A percentile compares a stretch with the other conserved stretches of the same genome.
Evolutionary conservation across 129 eudicot species (phyloP).

Genomic region (Cynara cardunculus): DNA sequence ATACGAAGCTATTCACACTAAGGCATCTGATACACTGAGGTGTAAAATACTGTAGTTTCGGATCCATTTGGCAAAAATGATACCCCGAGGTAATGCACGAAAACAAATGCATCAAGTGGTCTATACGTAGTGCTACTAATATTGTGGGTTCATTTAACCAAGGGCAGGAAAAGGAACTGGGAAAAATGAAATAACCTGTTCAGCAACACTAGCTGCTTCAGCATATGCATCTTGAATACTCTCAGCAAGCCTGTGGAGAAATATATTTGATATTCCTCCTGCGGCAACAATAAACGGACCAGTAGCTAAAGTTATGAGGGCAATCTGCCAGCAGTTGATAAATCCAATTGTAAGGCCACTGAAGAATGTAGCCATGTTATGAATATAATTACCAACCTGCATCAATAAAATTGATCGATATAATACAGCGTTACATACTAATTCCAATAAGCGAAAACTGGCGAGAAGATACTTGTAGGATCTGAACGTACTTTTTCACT

Average conservation of each 20-base stretch:
- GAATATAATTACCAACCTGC: constrained; percentile 98
- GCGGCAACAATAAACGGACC: constrained; percentile 99
- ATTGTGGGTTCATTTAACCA: neutral
- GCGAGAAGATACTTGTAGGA: neutral
- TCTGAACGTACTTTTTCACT: constrained; percentile 80
- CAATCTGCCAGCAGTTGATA: constrained; percentile 96
- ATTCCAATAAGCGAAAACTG: neutral
- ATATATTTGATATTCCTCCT: constrained; percentile 96
- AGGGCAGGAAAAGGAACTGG: neutral
- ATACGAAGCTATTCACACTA: too few relatives aligned
- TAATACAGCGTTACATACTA: neutral
- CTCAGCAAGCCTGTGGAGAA: constrained; percentile 96
- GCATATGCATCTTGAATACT: constrained; percentile 99
- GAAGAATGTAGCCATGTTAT: constrained; percentile 99
- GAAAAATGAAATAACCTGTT: constrained; percentile 55
- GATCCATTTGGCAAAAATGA: neutral
- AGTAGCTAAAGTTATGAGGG: constrained; percentile 82
- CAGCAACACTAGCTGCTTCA: constrained; percentile 99
- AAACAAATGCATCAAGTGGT: neutral
- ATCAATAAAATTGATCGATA: constrained; percentile 8
- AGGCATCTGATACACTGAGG: too few relatives aligned
- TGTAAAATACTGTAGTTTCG: too few relatives aligned
- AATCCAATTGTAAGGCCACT: constrained; percentile 94
- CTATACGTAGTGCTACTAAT: neutral
- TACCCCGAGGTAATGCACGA: neutral